Conservation (phyloP, 2,329 filamentous ascomycete genomes). For the Boeremia exigua region DNA sequence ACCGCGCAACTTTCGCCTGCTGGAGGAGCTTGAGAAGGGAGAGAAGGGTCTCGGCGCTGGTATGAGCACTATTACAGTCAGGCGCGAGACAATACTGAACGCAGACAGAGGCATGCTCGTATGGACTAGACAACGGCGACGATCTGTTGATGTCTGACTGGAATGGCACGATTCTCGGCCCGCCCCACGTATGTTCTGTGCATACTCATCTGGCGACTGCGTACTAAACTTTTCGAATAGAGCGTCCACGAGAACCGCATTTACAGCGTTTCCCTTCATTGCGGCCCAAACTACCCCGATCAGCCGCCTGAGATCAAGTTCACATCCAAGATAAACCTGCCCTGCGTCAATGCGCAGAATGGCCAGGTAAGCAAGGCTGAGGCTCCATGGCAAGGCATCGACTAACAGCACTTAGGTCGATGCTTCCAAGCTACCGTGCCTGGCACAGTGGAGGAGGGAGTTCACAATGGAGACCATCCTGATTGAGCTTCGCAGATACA, state of each 20-base stretch:
- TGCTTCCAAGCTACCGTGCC: constrained; percentile 79
- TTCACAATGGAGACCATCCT: constrained; percentile 95
- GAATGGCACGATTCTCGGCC: constrained; percentile 97
- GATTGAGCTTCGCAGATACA: constrained; percentile 88
- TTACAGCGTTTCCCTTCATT: constrained; percentile 97
- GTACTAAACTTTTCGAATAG: constrained; percentile 52
- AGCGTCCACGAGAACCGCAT: constrained; percentile 98
- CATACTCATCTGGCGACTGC: not conserved
- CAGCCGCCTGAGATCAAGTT: constrained; percentile 89
- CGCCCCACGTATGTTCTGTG: constrained; percentile 78
- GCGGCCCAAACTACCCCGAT: constrained; percentile 87
- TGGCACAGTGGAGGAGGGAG: constrained; percentile 88
- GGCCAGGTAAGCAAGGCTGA: constrained; percentile 65
- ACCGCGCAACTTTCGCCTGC: constrained; percentile 92
- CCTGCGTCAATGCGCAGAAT: constrained; percentile 81
- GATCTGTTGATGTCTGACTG: constrained; percentile 98
- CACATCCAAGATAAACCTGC: constrained; percentile 93
- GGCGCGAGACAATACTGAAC: constrained; percentile 16
- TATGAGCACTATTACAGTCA: constrained; percentile 45
- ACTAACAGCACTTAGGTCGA: constrained; percentile 68
- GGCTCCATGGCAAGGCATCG: not conserved
- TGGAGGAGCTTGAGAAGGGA: constrained; percentile 98
- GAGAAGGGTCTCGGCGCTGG: constrained; percentile 96
- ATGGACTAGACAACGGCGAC: constrained; percentile 91
- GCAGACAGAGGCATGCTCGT: constrained; percentile 85